Conservation (phyloP, 2,329 filamentous ascomycete species). For the Pseudogymnoascus sp. region DNA sequence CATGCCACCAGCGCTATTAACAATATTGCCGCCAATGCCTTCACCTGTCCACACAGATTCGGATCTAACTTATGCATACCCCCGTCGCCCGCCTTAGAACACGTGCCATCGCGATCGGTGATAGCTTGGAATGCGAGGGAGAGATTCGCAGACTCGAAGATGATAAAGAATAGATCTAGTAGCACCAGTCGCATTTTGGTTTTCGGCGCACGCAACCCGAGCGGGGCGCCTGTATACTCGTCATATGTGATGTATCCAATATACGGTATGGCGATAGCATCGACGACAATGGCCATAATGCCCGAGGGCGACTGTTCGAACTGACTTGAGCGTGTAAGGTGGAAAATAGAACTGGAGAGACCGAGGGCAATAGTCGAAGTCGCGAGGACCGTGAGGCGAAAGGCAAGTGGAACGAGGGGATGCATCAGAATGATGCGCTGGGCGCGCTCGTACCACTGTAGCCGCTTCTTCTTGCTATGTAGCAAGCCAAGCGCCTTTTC, state of each 20-base stretch:
- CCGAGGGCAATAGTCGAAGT: constrained; percentile 78
- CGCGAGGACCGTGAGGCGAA: constrained; percentile 72
- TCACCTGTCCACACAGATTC: constrained; percentile 54
- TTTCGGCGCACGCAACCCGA: constrained; percentile 74
- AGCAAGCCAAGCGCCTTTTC: constrained; percentile 25
- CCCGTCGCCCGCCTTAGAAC: constrained; percentile 29
- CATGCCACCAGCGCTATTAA: constrained; percentile 80
- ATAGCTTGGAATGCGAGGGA: constrained; percentile 82
- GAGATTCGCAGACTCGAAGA: constrained; percentile 91
- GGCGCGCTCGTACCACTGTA: neutral
- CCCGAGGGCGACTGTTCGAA: constrained; percentile 63
- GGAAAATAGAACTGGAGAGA: constrained; percentile 67
- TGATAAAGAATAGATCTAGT: constrained; percentile 90
- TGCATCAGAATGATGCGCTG: constrained; percentile 26
- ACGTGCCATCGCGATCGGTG: constrained; percentile 53
- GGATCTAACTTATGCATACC: constrained; percentile 25
- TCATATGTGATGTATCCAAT: constrained; percentile 91
- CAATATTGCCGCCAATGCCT: constrained; percentile 69
- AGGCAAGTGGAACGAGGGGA: constrained; percentile 72
- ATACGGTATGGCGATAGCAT: constrained; percentile 82
- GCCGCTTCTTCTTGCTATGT: constrained; percentile 24
- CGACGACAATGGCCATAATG: constrained; percentile 81
- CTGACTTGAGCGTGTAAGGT: constrained; percentile 35
- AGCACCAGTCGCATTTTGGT: constrained; percentile 86
- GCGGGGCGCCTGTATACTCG: constrained; percentile 88